Conservation (phyloP, 2,329 filamentous ascomycete species). For the Trichoderma harzianum region DNA sequence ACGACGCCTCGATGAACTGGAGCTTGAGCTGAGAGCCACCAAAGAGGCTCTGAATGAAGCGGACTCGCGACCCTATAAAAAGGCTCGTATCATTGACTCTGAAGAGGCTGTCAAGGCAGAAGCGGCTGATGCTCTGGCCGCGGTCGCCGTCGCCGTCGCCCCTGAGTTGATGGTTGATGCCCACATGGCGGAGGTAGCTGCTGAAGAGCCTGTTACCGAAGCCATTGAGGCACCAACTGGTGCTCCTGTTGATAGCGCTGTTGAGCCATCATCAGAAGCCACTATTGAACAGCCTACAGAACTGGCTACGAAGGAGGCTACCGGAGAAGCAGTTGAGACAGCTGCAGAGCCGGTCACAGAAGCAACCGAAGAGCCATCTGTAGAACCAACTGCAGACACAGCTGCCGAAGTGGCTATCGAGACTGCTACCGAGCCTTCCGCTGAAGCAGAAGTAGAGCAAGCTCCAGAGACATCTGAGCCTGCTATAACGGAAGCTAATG, state of each 20-base stretch:
- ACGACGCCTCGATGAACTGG: slow-evolving; percentile 74
- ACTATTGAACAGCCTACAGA: not conserved
- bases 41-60: slow-evolving; percentile 22
- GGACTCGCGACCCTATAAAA: slow-evolving; percentile 28
- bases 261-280: not conserved
- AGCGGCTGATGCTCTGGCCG: slow-evolving; percentile 1
- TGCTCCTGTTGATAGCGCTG: not conserved
- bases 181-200: not conserved
- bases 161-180: slow-evolving; percentile 11
- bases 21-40: slow-evolving; percentile 51
- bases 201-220: slow-evolving; percentile 20
- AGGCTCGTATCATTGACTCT: slow-evolving; percentile 22
- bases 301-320: not conserved
- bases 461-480: not conserved
- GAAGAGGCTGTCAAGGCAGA: slow-evolving; percentile 17
- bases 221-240: not conserved
- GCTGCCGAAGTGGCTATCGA: not conserved
- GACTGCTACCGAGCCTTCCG: not conserved
- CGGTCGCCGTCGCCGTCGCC: slow-evolving; percentile 1
- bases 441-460: not conserved
- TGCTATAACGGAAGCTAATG: not conserved
- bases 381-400: not conserved
- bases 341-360: not conserved
- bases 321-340: not conserved
- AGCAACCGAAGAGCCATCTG: not conserved